Conservation (phyloP, 1,284 basidiomycete species). For the Tilletia caries region DNA sequence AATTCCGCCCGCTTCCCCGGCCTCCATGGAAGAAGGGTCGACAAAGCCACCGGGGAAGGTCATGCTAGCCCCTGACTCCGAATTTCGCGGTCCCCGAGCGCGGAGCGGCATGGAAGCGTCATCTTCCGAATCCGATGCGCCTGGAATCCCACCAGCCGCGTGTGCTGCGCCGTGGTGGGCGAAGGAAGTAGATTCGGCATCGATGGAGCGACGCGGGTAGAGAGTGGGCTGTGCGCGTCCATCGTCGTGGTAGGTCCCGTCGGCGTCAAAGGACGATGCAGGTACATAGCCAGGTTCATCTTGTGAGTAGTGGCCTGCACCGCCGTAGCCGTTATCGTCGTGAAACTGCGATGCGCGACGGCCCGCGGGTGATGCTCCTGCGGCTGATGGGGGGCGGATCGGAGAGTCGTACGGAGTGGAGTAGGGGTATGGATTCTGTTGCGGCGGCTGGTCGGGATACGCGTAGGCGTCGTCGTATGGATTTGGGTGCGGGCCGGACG, state of each 20-base stretch:
- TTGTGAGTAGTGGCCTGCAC: conserved; percentile 18
- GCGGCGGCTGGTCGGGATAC: conserved; percentile 12
- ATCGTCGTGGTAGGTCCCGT: conserved; percentile 30
- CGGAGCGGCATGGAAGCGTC: conserved; percentile 28
- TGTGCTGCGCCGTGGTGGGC: conserved; percentile 22
- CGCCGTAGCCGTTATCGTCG: conserved; percentile 29
- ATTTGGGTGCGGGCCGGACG: conserved; percentile 18
- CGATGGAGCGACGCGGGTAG: conserved; percentile 2
- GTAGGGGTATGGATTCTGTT: conserved; percentile 21
- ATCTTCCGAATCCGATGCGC: conserved; percentile 36
- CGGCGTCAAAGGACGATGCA: conserved; percentile 38
- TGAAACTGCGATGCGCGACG: conserved; percentile 19
- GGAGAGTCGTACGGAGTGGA: conserved; percentile 9
- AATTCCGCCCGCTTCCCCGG: conserved; percentile 33
- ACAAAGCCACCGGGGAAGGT: conserved; percentile 38
- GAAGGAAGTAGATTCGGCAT: conserved; percentile 15
- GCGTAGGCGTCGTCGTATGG: conserved; percentile 23
- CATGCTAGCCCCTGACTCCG: conserved; percentile 16
- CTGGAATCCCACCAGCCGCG: conserved; percentile 30
- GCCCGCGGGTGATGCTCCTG: conserved; percentile 25
- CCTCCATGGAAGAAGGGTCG: conserved; percentile 34
- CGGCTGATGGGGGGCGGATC: conserved; percentile 6
- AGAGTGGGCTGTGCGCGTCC: not conserved
- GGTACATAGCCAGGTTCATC: conserved; percentile 26
- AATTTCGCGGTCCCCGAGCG: conserved; percentile 18